Evolutionary conservation across 1,139 yeast species (phyloP).

Genomic region (Geotrichum cucujoidarum): DNA sequence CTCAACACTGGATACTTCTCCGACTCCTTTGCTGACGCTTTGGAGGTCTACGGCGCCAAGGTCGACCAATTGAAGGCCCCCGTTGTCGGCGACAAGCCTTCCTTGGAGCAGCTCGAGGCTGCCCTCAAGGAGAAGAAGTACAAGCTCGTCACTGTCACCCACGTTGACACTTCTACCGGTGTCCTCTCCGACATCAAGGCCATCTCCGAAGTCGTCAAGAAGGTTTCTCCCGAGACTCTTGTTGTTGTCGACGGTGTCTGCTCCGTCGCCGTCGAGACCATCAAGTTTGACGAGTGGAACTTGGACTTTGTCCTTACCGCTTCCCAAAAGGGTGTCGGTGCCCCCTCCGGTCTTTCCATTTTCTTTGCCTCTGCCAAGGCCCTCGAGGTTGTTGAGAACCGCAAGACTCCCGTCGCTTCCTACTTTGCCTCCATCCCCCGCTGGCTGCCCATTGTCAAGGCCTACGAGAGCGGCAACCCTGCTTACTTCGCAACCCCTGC

Average conservation of each 20-base stretch:
- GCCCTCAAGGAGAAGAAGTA: slow-evolving; percentile 52
- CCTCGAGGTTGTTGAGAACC: slow-evolving; percentile 49
- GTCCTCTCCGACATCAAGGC: slow-evolving; percentile 71
- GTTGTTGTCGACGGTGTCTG: slow-evolving; percentile 92
- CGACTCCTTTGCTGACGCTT: slow-evolving; percentile 78
- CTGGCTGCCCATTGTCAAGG: slow-evolving; percentile 87
- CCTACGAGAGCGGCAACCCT: slow-evolving; percentile 76
- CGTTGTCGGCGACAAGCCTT: slow-evolving; percentile 65
- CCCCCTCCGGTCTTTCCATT: slow-evolving; percentile 86
- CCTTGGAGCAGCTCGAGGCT: slow-evolving; percentile 52
- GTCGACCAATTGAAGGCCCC: slow-evolving; percentile 58
- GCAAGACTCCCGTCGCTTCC: slow-evolving; percentile 53
- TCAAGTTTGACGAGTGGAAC: slow-evolving; percentile 87
- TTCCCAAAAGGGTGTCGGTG: slow-evolving; percentile 93
- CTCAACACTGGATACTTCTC: slow-evolving; percentile 92
- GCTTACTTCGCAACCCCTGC: slow-evolving; percentile 95
- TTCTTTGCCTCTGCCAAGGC: slow-evolving; percentile 76
- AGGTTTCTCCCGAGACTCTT: slow-evolving; percentile 71
- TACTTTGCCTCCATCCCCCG: slow-evolving; percentile 72
- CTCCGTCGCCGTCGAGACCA: slow-evolving; percentile 81
- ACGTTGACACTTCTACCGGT: slow-evolving; percentile 94
- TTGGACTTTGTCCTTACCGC: slow-evolving; percentile 85
- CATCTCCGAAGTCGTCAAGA: slow-evolving; percentile 57
- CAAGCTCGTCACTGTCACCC: slow-evolving; percentile 77
- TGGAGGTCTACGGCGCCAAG: slow-evolving; percentile 68